Base-by-base conservation (phyloP, 1,284 basidiomycete genomes). In the Malassezia yamatoensis region DNA sequence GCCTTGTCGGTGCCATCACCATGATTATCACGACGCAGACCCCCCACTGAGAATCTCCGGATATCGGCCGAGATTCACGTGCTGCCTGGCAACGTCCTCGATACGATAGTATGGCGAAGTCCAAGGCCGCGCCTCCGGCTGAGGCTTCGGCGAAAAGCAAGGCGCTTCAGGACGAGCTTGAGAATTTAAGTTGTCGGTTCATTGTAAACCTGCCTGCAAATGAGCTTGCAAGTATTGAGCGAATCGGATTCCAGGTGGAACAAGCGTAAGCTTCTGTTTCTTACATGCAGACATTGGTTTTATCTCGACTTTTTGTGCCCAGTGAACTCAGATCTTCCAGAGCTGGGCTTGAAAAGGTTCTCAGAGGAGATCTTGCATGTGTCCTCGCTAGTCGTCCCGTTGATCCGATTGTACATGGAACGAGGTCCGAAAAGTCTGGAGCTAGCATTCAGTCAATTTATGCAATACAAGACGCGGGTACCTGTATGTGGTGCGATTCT, bases 401-500 rank as follows among this genome's bases (percentile, higher is more conserved):
- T 74, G 18, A 74, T 74, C 41, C 64, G 65, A 51, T 56, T 63
- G 24, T 73, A 74, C 58, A 66, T 68, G 20, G 60, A 59, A 33
- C 58, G 56, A 13, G 64, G 63, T 5, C 62, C 67, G 32, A 64
- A 66, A 43, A 66, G 67, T 44, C 59, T 74, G 10, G 68, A 73
- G 45, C 60, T 60, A 16, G 72, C 69, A 10, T 74, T 70, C 39
- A 68, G 67, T 51, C 68, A 72, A 41, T 74, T 74, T 43, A 58
- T 73, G 55, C 66, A 85, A 65, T 98, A 99, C 79, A 98, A 98
- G 80, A 90, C 87, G 36, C 82, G 89, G 68, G 94, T 99, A 2
- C 94, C 94, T 11, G 93, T 96, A n/a, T 98, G 94, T 68, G 94
- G 94, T 51, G 90, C 88, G 16, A 96, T 98, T 67, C 85, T 99